These are phyloP conservation scores for Eucalyptus fibrosa DNA, from an alignment of 345 rosid species.

Conservation along the genomic window DNA sequence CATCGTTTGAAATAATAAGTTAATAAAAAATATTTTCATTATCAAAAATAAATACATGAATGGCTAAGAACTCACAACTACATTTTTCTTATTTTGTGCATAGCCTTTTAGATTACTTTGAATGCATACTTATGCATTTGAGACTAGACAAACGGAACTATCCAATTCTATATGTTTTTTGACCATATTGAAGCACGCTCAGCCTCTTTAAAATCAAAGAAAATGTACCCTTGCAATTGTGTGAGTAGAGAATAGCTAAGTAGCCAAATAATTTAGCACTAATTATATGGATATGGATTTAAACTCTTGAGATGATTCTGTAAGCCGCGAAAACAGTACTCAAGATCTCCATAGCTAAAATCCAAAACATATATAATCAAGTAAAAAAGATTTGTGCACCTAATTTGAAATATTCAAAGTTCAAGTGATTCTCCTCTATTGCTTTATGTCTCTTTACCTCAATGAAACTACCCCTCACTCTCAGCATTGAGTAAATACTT, in stretches of 20 bases:
- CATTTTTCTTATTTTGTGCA: background rate
- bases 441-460: too few relatives aligned
- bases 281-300: background rate
- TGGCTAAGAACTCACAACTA: background rate
- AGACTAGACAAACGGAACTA: background rate
- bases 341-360: too few relatives aligned
- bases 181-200: background rate
- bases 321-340: too few relatives aligned
- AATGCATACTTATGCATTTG: background rate
- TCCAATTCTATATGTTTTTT: background rate
- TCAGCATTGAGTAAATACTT: too few relatives aligned
- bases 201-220: background rate
- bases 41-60: background rate
- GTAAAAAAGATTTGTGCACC: too few relatives aligned
- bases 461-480: too few relatives aligned
- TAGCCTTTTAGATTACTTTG: background rate
- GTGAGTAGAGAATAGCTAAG: background rate
- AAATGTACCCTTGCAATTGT: background rate
- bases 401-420: too few relatives aligned
- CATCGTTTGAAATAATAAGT: too few relatives aligned
- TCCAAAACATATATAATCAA: too few relatives aligned
- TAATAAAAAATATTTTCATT: too few relatives aligned
- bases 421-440: too few relatives aligned
- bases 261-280: background rate
- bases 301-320: background rate